Evolutionary conservation across 805 yeast genomes (phyloP).

Genomic region (Candida ortonii): DNA sequence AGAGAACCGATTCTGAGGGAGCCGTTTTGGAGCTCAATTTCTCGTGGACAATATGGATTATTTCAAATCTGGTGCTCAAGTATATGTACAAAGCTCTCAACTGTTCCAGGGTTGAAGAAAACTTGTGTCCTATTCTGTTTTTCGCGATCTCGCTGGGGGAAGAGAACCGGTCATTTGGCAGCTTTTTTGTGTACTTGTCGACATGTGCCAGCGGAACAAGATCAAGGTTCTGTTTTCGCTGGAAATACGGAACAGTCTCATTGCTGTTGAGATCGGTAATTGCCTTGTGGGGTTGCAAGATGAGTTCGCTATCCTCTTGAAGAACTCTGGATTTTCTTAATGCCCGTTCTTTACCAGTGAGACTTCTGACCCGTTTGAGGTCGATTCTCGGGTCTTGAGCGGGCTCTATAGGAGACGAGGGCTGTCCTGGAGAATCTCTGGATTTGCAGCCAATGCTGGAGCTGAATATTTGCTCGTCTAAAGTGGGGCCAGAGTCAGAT

Average conservation of each 20-base stretch:
- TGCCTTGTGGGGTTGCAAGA: conserved; percentile 59
- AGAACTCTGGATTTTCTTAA: conserved; percentile 63
- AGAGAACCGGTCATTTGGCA: conserved; percentile 38
- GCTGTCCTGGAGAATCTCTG: too few species aligned
- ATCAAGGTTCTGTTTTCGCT: conserved; percentile 19
- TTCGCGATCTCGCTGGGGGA: conserved; percentile 54
- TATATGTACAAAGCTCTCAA: conserved; percentile 64
- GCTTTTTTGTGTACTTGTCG: conserved; percentile 40
- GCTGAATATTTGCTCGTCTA: conserved; percentile 34
- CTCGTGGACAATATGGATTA: conserved; percentile 38
- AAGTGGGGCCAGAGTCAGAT: conserved; percentile 29
- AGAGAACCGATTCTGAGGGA: conserved; percentile 25
- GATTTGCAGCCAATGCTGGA: conserved; percentile 10
- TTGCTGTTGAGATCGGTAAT: conserved; percentile 45
- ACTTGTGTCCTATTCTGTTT: conserved; percentile 51
- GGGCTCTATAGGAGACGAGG: too few species aligned
- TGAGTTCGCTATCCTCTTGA: conserved; percentile 56
- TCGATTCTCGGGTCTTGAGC: conserved; percentile 34
- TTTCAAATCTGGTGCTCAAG: conserved; percentile 56
- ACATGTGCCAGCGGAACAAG: conserved; percentile 36
- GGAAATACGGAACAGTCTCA: conserved; percentile 32
- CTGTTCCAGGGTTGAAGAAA: conserved; percentile 52
- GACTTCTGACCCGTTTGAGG: conserved; percentile 68
- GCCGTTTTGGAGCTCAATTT: conserved; percentile 31
- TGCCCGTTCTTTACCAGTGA: conserved; percentile 66